Percentiles rank a stretch among this genome's conserved stretches.
phyloP scores from a whole-genome alignment of 257 asterid genomes.

The Knoxia roxburghii region DNA sequence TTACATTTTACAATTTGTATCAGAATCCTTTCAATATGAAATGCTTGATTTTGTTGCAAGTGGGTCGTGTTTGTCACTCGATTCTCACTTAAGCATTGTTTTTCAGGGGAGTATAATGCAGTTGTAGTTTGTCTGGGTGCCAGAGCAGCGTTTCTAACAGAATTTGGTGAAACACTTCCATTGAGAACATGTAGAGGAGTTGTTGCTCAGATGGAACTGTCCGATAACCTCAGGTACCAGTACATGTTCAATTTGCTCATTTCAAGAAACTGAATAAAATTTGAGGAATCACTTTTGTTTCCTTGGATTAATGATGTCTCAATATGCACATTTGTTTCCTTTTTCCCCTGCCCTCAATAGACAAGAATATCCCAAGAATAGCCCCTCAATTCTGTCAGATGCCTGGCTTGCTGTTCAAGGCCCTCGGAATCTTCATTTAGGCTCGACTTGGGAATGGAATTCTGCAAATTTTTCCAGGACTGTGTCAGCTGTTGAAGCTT shows the following conservation, averaged over 20 bases:
- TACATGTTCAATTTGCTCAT: neutral
- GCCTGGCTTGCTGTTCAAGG: conserved; percentile 91
- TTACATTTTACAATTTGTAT: neutral
- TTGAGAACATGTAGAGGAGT: conserved; percentile 88
- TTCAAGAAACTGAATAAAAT: neutral
- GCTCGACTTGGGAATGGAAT: conserved; percentile 97
- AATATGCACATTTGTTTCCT: neutral
- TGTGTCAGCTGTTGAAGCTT: conserved; percentile 55
- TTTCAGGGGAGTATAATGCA: conserved; percentile 73
- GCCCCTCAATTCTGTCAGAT: conserved; percentile 84
- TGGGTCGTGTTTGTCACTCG: neutral
- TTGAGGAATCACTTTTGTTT: neutral
- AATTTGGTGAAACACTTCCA: conserved; percentile 67
- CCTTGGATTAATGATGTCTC: neutral
- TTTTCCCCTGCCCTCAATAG: conserved; percentile 30
- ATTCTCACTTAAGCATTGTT: conserved; percentile 8
- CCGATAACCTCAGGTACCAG: conserved; percentile 49
- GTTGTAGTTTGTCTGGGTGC: conserved; percentile 89
- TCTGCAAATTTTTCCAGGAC: conserved; percentile 56
- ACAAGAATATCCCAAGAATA: conserved; percentile 51
- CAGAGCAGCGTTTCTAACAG: conserved; percentile 66
- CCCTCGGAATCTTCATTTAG: conserved; percentile 51
- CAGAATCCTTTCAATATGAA: no score
- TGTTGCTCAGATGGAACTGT: conserved; percentile 61
- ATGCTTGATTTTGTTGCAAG: neutral